Conservation (phyloP, 495 filamentous ascomycete species). For the Xylaria castorea region DNA sequence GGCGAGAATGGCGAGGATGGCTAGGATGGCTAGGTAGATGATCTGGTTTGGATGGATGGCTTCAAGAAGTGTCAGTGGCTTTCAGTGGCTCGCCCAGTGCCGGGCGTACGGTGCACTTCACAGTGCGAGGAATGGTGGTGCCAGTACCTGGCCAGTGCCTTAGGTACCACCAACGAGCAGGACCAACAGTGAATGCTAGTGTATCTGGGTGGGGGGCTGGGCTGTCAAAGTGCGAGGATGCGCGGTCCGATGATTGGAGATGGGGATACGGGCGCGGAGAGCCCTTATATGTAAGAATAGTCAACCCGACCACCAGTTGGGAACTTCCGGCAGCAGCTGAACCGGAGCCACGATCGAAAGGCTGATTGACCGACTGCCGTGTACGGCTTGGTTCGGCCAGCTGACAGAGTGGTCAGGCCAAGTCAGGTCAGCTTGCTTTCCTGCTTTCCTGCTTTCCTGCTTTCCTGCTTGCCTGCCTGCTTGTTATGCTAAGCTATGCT, state of each 20-base stretch:
- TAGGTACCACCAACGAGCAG: neutral
- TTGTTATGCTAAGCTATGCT: neutral
- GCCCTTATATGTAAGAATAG: neutral
- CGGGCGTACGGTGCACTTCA: constrained; percentile 16
- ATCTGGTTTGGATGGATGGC: constrained; percentile 40
- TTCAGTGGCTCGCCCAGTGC: constrained; percentile 18
- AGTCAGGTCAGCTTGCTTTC: neutral
- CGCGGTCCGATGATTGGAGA: constrained; percentile 11
- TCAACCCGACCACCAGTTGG: neutral
- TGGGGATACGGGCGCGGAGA: neutral
- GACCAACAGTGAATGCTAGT: constrained; percentile 7
- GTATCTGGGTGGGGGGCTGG: constrained; percentile 15
- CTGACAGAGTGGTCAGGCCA: constrained; percentile 5
- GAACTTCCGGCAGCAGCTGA: constrained; percentile 21
- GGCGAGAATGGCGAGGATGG: constrained; percentile 43
- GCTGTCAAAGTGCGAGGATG: constrained; percentile 19
- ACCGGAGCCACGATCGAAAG: neutral
- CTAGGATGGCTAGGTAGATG: constrained; percentile 33
- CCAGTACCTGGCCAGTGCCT: constrained; percentile 15
- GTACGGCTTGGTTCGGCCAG: neutral
- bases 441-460: neutral
- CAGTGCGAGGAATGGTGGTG: constrained; percentile 20
- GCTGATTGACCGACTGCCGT: neutral
- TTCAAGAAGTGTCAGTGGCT: constrained; percentile 21
- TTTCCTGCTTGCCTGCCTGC: neutral